A percentile compares a stretch with the other conserved stretches of the same genome.
These are phyloP conservation scores for Protomyces pachydermus DNA, from an alignment of 1,139 yeast species.

Conservation along the genomic window DNA sequence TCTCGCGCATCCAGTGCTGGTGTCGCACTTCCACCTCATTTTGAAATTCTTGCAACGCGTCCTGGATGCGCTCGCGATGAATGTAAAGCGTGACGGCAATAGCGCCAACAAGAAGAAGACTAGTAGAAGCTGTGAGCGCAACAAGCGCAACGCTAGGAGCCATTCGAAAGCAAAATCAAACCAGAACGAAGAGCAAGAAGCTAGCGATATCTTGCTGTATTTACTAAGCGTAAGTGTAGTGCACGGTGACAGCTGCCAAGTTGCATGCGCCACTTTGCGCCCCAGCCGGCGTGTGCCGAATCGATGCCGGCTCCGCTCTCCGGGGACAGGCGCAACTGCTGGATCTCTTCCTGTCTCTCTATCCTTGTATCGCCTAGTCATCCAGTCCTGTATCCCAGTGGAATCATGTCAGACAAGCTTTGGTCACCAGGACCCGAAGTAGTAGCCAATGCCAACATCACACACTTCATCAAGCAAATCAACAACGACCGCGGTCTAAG, in stretches of 20 bases:
- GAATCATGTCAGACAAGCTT: neutral
- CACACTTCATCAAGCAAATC: conserved; percentile 20
- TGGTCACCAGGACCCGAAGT: neutral
- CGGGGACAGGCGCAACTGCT: too few relatives aligned
- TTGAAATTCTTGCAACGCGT: neutral
- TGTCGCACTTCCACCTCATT: neutral
- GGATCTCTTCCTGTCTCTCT: too few relatives aligned
- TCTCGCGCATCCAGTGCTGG: neutral
- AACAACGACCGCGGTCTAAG: conserved; percentile 3
- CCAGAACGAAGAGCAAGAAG: too few relatives aligned
- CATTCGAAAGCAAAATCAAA: neutral
- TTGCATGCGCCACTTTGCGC: too few relatives aligned
- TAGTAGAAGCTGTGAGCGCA: neutral
- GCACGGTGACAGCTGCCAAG: too few relatives aligned
- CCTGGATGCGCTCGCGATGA: neutral
- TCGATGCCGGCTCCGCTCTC: too few relatives aligned
- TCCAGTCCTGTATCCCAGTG: neutral
- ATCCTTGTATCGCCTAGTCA: too few relatives aligned
- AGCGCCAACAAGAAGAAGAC: neutral
- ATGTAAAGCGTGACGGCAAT: neutral
- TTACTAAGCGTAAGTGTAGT: too few relatives aligned
- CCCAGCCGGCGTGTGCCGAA: too few relatives aligned
- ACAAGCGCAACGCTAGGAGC: neutral
- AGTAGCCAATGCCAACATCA: neutral
- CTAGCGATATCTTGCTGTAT: too few relatives aligned